A percentile compares a stretch with the other conserved stretches of the same genome.
These are phyloP conservation scores for Xanthoparmelia taractica DNA, from an alignment of 495 filamentous ascomycete genomes.

Conservation along the genomic window DNA sequence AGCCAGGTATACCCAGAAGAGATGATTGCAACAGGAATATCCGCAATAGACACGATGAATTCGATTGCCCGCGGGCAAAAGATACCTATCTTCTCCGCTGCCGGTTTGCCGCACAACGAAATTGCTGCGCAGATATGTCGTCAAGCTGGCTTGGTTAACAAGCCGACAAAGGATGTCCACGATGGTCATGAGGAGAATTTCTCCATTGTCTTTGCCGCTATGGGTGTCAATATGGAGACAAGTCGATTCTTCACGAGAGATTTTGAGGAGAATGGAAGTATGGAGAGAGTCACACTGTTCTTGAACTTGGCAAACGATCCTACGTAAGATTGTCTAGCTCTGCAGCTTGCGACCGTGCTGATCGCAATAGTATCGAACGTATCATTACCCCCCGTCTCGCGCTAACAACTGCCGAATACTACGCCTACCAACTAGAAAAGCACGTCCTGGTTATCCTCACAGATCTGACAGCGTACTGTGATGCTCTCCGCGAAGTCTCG, in stretches of 20 bases:
- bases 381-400: slow-evolving; percentile 99
- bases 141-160: slow-evolving; percentile 85
- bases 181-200: slow-evolving; percentile 99
- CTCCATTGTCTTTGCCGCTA: slow-evolving; percentile 97
- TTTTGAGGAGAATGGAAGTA: slow-evolving; percentile 98
- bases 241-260: slow-evolving; percentile 97
- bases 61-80: slow-evolving; percentile 99
- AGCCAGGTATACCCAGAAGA: slow-evolving; percentile 91
- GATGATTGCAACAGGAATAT: slow-evolving; percentile 99
- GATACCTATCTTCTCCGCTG: slow-evolving; percentile 98
- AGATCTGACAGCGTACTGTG: slow-evolving; percentile 95
- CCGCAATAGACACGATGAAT: slow-evolving; percentile 99
- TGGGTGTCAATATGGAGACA: slow-evolving; percentile 99
- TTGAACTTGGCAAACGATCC: slow-evolving; percentile 98
- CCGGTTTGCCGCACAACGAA: slow-evolving; percentile 98
- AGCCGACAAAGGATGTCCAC: slow-evolving; percentile 88
- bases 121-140: slow-evolving; percentile 97
- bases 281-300: slow-evolving; percentile 96
- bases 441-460: slow-evolving; percentile 98
- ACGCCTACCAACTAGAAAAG: slow-evolving; percentile 99
- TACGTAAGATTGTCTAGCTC: slow-evolving; percentile 54
- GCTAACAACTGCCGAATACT: slow-evolving; percentile 98
- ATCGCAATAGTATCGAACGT: slow-evolving; percentile 74
- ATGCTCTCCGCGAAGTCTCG: slow-evolving; percentile 96
- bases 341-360: slow-evolving; percentile 21